A percentile compares a stretch with the other conserved stretches of the same genome.
Evolutionary conservation across 306 rosid genomes (phyloP).

Genomic region (Cucumis melo): DNA sequence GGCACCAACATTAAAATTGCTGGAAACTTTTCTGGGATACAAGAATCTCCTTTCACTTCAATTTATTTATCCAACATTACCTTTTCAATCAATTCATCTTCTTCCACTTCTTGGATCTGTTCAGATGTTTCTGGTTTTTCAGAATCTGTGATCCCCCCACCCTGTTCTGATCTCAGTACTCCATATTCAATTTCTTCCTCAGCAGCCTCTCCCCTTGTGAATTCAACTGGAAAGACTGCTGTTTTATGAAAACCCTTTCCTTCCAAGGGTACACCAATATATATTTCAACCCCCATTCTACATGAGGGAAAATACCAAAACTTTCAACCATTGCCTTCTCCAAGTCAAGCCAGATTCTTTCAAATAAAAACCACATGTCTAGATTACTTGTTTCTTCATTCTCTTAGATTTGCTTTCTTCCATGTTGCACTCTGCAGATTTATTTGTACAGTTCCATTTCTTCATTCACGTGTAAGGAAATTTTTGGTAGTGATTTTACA

Average conservation of each 20-base stretch:
- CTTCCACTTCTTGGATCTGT: conserved; percentile 62
- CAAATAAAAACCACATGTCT: conserved; percentile 50
- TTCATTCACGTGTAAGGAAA: conserved; percentile 95
- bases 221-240: conserved; percentile 28
- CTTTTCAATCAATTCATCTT: conserved; percentile 37
- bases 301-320: conserved; percentile 1
- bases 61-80: conserved; percentile 67
- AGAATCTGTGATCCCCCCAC: conserved; percentile 55
- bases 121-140: conserved; percentile 71
- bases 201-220: conserved; percentile 33
- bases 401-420: conserved; percentile 44
- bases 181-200: conserved; percentile 35
- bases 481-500: conserved; percentile 60
- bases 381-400: conserved; percentile 38
- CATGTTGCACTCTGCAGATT: conserved; percentile 54
- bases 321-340: conserved; percentile 23
- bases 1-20: conserved; percentile 71
- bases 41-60: conserved; percentile 74
- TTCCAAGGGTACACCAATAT: conserved; percentile 15
- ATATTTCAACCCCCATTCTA: conserved; percentile 5
- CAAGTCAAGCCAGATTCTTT: conserved; percentile 53
- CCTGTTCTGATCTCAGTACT: conserved; percentile 49
- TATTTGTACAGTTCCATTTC: conserved; percentile 95
- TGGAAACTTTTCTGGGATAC: conserved; percentile 59
- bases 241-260: conserved; percentile 30